Conservation (phyloP, 805 yeast species). For the Komagataella populi region DNA sequence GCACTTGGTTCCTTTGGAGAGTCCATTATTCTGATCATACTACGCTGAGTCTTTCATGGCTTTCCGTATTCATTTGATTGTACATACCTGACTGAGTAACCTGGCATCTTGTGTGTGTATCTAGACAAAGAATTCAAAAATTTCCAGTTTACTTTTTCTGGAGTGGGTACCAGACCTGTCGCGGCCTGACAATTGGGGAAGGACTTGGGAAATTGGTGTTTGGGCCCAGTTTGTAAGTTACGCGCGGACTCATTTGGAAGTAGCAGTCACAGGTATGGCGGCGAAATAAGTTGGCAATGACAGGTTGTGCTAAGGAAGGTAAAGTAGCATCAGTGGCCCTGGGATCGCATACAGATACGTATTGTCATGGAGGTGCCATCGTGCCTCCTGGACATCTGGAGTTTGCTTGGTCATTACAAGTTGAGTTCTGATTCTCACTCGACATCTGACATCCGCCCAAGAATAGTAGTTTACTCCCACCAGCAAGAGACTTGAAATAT, state of each 20-base stretch:
- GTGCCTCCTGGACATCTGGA: too few relatives aligned
- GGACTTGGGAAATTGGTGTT: not conserved
- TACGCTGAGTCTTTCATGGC: not conserved
- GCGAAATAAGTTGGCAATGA: too few relatives aligned
- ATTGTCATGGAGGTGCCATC: too few relatives aligned
- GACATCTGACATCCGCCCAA: too few relatives aligned
- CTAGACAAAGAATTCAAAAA: not conserved
- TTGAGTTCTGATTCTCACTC: too few relatives aligned
- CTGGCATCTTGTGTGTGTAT: conserved; percentile 57
- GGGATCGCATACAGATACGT: too few relatives aligned
- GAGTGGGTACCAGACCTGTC: not conserved
- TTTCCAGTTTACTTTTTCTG: not conserved
- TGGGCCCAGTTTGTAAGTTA: not conserved
- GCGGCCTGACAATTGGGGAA: not conserved
- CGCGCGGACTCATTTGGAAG: not conserved
- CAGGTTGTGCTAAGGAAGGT: too few relatives aligned
- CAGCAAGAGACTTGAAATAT: too few relatives aligned
- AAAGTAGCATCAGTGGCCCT: too few relatives aligned
- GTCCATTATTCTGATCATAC: not conserved
- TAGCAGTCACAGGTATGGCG: not conserved
- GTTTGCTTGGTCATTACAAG: too few relatives aligned
- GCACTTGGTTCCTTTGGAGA: not conserved
- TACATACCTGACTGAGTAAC: conserved; percentile 96
- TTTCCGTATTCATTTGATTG: not conserved
- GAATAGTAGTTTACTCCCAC: too few relatives aligned